These are phyloP conservation scores for Cicer pinnatifidum DNA, from an alignment of 306 rosid species.

Conservation along the genomic window DNA sequence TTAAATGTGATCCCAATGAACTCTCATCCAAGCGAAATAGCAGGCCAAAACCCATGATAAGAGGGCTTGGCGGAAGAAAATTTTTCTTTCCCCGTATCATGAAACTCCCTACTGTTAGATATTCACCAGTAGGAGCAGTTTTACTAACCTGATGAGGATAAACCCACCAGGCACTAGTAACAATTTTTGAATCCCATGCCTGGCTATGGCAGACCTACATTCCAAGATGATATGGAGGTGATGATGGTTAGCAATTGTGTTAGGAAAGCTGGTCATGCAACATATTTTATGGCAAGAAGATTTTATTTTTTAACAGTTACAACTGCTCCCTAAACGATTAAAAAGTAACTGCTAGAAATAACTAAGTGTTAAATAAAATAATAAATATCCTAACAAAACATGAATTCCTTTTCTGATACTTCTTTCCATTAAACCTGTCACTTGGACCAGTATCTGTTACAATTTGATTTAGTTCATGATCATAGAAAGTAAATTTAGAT, in stretches of 20 bases:
- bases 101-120: slow-evolving; percentile 97
- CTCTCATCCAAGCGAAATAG: slow-evolving; percentile 97
- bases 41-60: slow-evolving; percentile 93
- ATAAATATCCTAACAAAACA: background rate
- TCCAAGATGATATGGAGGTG: slow-evolving; percentile 35
- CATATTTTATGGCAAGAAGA: background rate
- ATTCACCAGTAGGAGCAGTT: slow-evolving; percentile 99
- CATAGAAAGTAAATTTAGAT: slow-evolving; percentile 37
- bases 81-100: slow-evolving; percentile 97
- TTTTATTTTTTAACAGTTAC: background rate
- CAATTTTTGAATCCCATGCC: slow-evolving; percentile 99
- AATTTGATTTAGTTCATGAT: slow-evolving; percentile 43
- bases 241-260: slow-evolving; percentile 35
- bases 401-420: slow-evolving; percentile 7
- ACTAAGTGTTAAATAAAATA: slow-evolving; percentile 10
- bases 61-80: slow-evolving; percentile 97
- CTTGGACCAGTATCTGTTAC: slow-evolving; percentile 15
- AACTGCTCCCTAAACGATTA: slow-evolving; percentile 15
- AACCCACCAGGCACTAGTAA: slow-evolving; percentile 99
- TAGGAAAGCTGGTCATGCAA: slow-evolving; percentile 9
- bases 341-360: slow-evolving; percentile 18
- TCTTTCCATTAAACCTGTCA: background rate
- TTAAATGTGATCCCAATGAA: slow-evolving; percentile 95
- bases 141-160: slow-evolving; percentile 96
- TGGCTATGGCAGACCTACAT: slow-evolving; percentile 94